Conservation (phyloP, 345 rosid genomes). For the Lagerstroemia speciosa region DNA sequence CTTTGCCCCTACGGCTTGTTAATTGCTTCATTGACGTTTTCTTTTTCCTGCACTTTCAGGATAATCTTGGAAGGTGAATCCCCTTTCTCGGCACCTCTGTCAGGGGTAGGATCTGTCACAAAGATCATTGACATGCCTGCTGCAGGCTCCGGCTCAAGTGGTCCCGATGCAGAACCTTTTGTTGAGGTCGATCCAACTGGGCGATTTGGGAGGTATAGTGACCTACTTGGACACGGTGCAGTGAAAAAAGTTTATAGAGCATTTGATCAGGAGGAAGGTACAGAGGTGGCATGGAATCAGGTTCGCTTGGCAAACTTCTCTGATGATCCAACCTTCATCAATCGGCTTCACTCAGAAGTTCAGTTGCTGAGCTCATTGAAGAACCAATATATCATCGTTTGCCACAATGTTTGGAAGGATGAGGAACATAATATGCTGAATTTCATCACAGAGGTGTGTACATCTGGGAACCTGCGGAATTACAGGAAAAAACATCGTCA, state of each 20-base stretch:
- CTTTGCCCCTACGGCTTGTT: background rate
- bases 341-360: slow-evolving; percentile 54
- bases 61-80: background rate
- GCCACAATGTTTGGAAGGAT: slow-evolving; percentile 53
- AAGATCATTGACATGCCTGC: slow-evolving; percentile 39
- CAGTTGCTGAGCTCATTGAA: slow-evolving; percentile 46
- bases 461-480: slow-evolving; percentile 52
- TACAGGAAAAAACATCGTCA: slow-evolving; percentile 62
- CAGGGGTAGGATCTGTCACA: background rate
- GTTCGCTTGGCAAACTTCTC: slow-evolving; percentile 40
- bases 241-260: slow-evolving; percentile 67
- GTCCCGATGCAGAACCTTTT: slow-evolving; percentile 40
- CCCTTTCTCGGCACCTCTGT: too few species aligned
- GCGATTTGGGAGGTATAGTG: slow-evolving; percentile 48
- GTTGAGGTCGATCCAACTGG: slow-evolving; percentile 57
- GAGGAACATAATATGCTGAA: slow-evolving; percentile 34
- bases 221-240: slow-evolving; percentile 54
- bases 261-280: slow-evolving; percentile 71
- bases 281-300: slow-evolving; percentile 75
- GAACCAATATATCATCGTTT: slow-evolving; percentile 51
- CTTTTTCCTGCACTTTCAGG: background rate
- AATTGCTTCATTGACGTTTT: background rate
- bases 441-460: slow-evolving; percentile 70
- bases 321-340: slow-evolving; percentile 40
- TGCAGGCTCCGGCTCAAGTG: slow-evolving; percentile 24